These are phyloP conservation scores for Ploettnerulaceae sp. DNA, from an alignment of 2,329 filamentous ascomycete species.

Conservation along the genomic window DNA sequence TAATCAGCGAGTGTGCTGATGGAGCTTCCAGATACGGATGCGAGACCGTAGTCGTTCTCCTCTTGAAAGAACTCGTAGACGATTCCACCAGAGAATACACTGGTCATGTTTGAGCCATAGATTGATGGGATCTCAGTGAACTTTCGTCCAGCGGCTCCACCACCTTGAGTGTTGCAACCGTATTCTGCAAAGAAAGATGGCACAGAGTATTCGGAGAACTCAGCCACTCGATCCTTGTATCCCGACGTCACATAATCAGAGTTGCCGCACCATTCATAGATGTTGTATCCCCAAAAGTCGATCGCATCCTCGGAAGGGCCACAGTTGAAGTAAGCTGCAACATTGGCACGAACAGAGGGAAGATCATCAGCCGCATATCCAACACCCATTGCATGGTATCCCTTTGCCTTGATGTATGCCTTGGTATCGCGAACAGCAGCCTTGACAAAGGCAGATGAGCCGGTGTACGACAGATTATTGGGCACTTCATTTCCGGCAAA, in stretches of 20 bases:
- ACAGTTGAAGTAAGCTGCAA: constrained; percentile 93
- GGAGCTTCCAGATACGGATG: constrained; percentile 25
- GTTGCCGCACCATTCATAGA: constrained; percentile 96
- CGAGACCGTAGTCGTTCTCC: constrained; percentile 67
- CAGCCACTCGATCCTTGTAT: constrained; percentile 73
- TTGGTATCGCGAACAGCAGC: constrained; percentile 94
- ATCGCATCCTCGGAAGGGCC: constrained; percentile 62
- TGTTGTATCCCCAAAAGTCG: constrained; percentile 99
- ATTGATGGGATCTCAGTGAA: constrained; percentile 83
- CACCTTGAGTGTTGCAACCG: constrained; percentile 69
- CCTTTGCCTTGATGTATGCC: constrained; percentile 77
- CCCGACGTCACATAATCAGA: constrained; percentile 71
- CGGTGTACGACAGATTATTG: constrained; percentile 80
- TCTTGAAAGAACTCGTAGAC: constrained; percentile 98
- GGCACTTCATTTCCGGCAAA: constrained; percentile 98
- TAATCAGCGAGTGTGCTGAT: background rate
- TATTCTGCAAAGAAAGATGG: constrained; percentile 98
- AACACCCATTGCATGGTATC: constrained; percentile 74
- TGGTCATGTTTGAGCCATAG: constrained; percentile 74
- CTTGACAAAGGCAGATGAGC: constrained; percentile 90
- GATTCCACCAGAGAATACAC: constrained; percentile 87
- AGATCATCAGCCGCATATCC: constrained; percentile 96
- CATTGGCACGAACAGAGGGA: constrained; percentile 68
- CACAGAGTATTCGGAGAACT: constrained; percentile 83
- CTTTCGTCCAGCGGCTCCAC: constrained; percentile 49